phyloP scores from a whole-genome alignment of 2,329 filamentous ascomycete species.

The Nigrograna mackinnonii region DNA sequence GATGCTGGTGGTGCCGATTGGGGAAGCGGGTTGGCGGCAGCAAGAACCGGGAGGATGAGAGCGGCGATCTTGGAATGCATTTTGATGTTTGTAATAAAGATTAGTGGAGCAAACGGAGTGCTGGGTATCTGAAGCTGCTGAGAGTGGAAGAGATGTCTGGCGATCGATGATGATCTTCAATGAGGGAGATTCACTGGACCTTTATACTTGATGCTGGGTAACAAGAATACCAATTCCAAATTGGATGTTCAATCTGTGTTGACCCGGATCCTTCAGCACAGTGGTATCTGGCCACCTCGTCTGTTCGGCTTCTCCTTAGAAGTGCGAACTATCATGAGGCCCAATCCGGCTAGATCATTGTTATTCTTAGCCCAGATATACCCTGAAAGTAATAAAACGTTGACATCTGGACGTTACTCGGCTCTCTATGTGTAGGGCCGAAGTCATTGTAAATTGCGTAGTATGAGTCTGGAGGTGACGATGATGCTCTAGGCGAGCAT shows the following conservation, averaged over 20 bases:
- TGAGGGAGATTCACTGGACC: conserved; percentile 10
- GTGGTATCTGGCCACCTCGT: conserved; percentile 19
- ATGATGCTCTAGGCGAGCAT: conserved; percentile 11
- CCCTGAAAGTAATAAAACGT: conserved; percentile 19
- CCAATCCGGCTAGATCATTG: conserved; percentile 16
- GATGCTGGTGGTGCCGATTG: conserved; percentile 22
- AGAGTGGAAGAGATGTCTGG: conserved; percentile 20
- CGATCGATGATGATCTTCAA: conserved; percentile 27
- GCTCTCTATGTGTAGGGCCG: conserved; percentile 18
- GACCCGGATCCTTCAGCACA: conserved; percentile 10
- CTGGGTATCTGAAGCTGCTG: conserved; percentile 11
- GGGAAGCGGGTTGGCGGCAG: conserved; percentile 27
- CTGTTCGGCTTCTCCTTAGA: conserved; percentile 10
- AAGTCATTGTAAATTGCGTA: conserved; percentile 24
- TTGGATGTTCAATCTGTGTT: conserved; percentile 8
- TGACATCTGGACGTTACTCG: conserved; percentile 16
- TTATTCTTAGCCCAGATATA: conserved; percentile 28
- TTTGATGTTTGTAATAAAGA: conserved; percentile 10
- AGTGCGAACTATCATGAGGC: conserved; percentile 18
- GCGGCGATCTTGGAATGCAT: conserved; percentile 35
- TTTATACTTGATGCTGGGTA: conserved; percentile 26
- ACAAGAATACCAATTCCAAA: conserved; percentile 7
- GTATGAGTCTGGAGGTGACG: conserved; percentile 12
- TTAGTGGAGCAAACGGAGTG: conserved; percentile 3
- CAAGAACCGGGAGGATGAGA: conserved; percentile 30